Evolutionary conservation across 75 land plant species (phyloP), one percentile per base, ranked within the genome.

Genomic region (Ceratopteris richardii): DNA sequence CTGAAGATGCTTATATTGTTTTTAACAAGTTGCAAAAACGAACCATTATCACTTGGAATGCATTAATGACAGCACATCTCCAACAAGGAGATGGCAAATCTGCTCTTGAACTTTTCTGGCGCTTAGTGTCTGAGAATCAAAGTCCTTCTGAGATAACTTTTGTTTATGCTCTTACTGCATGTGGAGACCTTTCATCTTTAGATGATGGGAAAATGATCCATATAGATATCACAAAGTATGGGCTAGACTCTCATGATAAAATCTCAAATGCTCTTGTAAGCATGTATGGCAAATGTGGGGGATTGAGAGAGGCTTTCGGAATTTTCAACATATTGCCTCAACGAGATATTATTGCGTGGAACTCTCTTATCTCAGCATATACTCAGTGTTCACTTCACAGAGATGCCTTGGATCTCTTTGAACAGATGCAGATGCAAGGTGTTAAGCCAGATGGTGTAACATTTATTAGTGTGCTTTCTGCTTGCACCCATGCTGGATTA

Each of bases 121-220:
- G 9, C 7, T 9, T 33, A 4, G 7, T 33, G 37, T 33, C 37
- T 9, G 37, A 33, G 9, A 33, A 33, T 33, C 37, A 4, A 33
- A 33, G 37, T 3, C 62, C 68, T 0, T 69, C 73, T 48, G 67
- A 63, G 31, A 73, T 67, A 53, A 81, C 80, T 22, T 77, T 61
- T 50, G 70, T 76, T 1, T 67, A 70, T 46, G 72, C 64, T 23
- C 42, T 77, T 28, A 66, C 63, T 20, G 77, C 80, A 12, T 76
- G 77, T 42, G 1, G 64, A 18, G 26, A 1, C 20, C 56, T 46
- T 20, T 42, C 48, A 14, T 31, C 9, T 28, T 20, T 61, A 29
- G 39, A 40, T 0, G 54, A 56, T 19, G 83, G 69, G 36, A 62
- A 54, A 51, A 72, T 58, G 28, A 56, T 76, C 36, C 75, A 80